These are phyloP conservation scores for Meripilus lineatus DNA, from an alignment of 1,284 basidiomycete species.

Conservation along the genomic window DNA sequence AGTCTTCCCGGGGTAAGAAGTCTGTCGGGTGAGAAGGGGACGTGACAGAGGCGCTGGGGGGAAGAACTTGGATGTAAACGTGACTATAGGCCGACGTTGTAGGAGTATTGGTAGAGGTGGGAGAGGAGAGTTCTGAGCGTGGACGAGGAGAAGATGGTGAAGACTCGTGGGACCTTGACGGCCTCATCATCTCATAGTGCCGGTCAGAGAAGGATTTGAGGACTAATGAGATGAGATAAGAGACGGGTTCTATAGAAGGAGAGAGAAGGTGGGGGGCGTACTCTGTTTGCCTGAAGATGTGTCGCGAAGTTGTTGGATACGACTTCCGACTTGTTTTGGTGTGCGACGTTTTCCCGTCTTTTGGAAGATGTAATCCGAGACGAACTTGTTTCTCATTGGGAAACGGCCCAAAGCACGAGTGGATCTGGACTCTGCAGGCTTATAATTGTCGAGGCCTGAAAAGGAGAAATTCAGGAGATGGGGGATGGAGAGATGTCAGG, in stretches of 20 bases:
- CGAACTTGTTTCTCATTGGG: constrained; percentile 69
- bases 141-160: constrained; percentile 9
- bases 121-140: constrained; percentile 1
- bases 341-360: constrained; percentile 60
- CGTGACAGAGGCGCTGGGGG: constrained; percentile 23
- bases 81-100: constrained; percentile 15
- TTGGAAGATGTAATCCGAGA: constrained; percentile 62
- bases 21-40: constrained; percentile 11
- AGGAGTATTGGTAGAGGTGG: background rate
- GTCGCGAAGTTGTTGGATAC: constrained; percentile 66
- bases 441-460: constrained; percentile 59
- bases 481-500: constrained; percentile 1
- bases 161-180: constrained; percentile 8
- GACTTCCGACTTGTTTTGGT: constrained; percentile 70
- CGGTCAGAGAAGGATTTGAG: constrained; percentile 30
- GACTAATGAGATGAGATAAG: constrained; percentile 17
- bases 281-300: constrained; percentile 60
- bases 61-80: constrained; percentile 57
- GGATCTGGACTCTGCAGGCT: constrained; percentile 63
- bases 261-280: constrained; percentile 31
- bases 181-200: constrained; percentile 28
- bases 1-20: constrained; percentile 13
- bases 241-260: background rate
- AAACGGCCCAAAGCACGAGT: constrained; percentile 66
- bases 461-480: background rate